A percentile compares a stretch with the other conserved stretches of the same genome.
These are phyloP conservation scores for Monosporascus sp. DNA, from an alignment of 2,329 filamentous ascomycete species.

Conservation along the genomic window DNA sequence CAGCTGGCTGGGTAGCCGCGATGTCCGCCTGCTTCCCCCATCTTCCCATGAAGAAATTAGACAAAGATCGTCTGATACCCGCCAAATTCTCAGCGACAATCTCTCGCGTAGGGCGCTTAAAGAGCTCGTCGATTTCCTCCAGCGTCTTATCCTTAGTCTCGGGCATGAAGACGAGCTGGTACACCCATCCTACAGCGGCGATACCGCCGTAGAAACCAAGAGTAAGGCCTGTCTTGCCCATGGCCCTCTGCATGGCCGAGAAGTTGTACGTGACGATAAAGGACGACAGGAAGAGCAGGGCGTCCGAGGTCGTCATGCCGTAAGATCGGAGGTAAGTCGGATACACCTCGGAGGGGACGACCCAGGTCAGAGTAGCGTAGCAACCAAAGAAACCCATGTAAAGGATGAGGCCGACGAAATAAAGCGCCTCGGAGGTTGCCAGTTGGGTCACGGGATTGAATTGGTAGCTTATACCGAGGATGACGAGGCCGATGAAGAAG, in stretches of 20 bases:
- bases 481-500: conserved; percentile 64
- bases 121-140: conserved; percentile 67
- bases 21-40: conserved; percentile 2
- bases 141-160: conserved; percentile 66
- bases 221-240: conserved; percentile 59
- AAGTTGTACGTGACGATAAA: conserved; percentile 77
- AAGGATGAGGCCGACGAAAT: conserved; percentile 61
- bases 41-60: conserved; percentile 10
- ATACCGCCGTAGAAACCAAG: conserved; percentile 73
- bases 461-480: conserved; percentile 62
- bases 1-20: not conserved
- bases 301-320: conserved; percentile 68
- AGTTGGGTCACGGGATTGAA: conserved; percentile 43
- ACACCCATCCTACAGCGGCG: conserved; percentile 64
- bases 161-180: conserved; percentile 71
- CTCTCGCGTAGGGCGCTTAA: conserved; percentile 57
- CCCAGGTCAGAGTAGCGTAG: conserved; percentile 62
- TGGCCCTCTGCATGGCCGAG: conserved; percentile 62
- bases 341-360: conserved; percentile 64
- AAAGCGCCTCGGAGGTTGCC: conserved; percentile 50
- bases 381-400: conserved; percentile 67
- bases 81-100: conserved; percentile 56
- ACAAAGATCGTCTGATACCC: conserved; percentile 14
- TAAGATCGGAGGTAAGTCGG: conserved; percentile 68
- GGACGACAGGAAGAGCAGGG: conserved; percentile 63